phyloP scores from a whole-genome alignment of 2,329 filamentous ascomycete genomes.

The Monascus ruber region DNA sequence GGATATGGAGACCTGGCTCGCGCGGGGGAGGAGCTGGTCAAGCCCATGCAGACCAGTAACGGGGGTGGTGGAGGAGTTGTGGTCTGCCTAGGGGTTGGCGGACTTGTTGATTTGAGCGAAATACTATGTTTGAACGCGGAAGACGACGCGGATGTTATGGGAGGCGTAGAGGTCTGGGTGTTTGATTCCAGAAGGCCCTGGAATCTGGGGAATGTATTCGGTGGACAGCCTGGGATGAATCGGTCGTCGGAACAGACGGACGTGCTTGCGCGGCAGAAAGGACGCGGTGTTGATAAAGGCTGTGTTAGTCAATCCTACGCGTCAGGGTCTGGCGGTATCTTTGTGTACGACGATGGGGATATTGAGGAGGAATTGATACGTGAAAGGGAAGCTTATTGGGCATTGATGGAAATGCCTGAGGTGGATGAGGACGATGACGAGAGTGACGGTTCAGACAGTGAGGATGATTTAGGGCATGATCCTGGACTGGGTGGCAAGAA shows the following conservation, averaged over 20 bases:
- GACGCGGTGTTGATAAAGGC: conserved; percentile 59
- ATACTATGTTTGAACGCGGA: conserved; percentile 65
- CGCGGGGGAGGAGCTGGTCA: conserved; percentile 66
- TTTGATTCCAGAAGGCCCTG: conserved; percentile 84
- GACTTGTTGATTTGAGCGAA: conserved; percentile 74
- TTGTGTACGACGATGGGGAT: conserved; percentile 94
- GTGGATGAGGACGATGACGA: conserved; percentile 61
- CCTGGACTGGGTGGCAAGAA: conserved; percentile 43
- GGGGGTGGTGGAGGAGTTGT: conserved; percentile 83
- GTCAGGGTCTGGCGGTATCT: conserved; percentile 71
- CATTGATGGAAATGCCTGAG: conserved; percentile 83
- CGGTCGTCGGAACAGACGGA: conserved; percentile 39
- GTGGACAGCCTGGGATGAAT: conserved; percentile 49
- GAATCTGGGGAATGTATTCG: conserved; percentile 92
- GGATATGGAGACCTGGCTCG: conserved; percentile 83
- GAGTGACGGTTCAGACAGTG: conserved; percentile 46
- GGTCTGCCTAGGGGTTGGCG: conserved; percentile 84
- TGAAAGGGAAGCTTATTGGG: conserved; percentile 73
- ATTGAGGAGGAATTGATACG: conserved; percentile 67
- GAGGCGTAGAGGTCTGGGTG: conserved; percentile 90
- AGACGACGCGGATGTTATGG: conserved; percentile 51
- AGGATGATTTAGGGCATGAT: conserved; percentile 44
- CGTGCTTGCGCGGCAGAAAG: conserved; percentile 35
- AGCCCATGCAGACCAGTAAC: conserved; percentile 72
- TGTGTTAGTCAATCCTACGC: conserved; percentile 61